phyloP scores from a whole-genome alignment of 148 eudicot genomes.

The Selenicereus undatus region DNA sequence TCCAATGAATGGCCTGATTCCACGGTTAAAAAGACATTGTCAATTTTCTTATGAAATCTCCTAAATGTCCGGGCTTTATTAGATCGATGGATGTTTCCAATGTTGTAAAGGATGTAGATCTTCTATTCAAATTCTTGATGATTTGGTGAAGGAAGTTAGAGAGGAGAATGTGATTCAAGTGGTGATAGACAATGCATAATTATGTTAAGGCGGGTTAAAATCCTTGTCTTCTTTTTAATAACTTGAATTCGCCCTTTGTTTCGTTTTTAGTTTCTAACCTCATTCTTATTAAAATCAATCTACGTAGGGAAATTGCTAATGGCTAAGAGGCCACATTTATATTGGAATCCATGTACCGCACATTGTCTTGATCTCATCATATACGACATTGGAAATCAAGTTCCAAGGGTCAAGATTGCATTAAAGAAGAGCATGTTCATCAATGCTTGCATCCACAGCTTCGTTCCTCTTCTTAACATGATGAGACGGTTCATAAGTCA shows the following conservation, averaged over 20 bases:
- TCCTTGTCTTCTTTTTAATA: not conserved
- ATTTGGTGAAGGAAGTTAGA: constrained; percentile 13
- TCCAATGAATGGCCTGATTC: not conserved
- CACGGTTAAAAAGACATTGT: not conserved
- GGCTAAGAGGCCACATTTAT: not conserved
- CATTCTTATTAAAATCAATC: not conserved
- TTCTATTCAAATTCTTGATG: not conserved
- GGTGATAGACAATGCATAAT: constrained; percentile 9
- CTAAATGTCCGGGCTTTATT: not conserved
- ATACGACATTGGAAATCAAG: constrained; percentile 15
- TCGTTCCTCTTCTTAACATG: not conserved
- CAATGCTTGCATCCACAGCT: not conserved
- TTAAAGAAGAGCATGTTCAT: constrained; percentile 13
- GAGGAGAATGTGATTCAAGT: constrained; percentile 5
- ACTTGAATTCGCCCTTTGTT: not conserved
- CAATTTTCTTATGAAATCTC: not conserved
- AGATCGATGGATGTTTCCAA: not conserved
- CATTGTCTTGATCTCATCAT: constrained; percentile 19
- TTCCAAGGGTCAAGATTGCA: not conserved
- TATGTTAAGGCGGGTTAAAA: constrained; percentile 16
- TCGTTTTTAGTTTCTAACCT: not conserved
- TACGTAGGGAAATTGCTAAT: constrained; percentile 4
- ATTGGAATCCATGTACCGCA: constrained; percentile 11
- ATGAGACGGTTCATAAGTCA: constrained; percentile 4
- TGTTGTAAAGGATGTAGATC: not conserved